Percentiles rank a stretch among this genome's conserved stretches.
Conservation (phyloP, 305 asterid genomes). For the Fraxinus floribunda region DNA sequence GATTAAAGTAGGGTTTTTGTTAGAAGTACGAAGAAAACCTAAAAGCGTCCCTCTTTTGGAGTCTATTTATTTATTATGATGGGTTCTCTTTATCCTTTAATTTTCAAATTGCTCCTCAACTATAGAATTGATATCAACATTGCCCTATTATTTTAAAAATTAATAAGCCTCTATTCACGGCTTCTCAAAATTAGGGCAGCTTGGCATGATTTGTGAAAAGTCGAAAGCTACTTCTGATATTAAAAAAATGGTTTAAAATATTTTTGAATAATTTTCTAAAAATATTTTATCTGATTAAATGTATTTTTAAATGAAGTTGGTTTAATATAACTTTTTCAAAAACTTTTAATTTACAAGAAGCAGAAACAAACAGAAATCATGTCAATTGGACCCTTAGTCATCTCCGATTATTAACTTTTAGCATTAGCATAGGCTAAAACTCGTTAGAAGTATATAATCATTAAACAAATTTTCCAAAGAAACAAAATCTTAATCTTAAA, state of each 20-base stretch:
- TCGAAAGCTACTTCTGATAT: background rate
- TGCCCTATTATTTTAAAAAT: background rate
- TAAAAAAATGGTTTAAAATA: background rate
- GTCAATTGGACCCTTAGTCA: background rate
- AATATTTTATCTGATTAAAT: too few species aligned
- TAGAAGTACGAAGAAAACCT: background rate
- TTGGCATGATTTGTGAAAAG: background rate
- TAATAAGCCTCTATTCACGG: background rate
- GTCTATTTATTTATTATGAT: background rate
- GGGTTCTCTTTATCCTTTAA: background rate
- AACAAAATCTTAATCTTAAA: background rate
- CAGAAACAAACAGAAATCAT: too few species aligned
- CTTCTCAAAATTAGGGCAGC: background rate
- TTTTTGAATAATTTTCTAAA: background rate
- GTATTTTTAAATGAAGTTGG: too few species aligned
- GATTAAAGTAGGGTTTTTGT: constrained; percentile 10
- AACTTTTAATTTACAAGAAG: background rate
- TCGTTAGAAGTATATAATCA: background rate
- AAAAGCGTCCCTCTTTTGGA: background rate
- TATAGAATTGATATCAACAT: background rate
- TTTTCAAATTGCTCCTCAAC: background rate
- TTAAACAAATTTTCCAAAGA: background rate
- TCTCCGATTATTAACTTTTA: background rate
- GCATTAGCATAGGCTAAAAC: background rate
- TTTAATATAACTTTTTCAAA: background rate